Percentiles rank a stretch among this genome's conserved stretches.
Conservation (phyloP, 108 stramenopile species). For the Schizochytrium sp. region DNA sequence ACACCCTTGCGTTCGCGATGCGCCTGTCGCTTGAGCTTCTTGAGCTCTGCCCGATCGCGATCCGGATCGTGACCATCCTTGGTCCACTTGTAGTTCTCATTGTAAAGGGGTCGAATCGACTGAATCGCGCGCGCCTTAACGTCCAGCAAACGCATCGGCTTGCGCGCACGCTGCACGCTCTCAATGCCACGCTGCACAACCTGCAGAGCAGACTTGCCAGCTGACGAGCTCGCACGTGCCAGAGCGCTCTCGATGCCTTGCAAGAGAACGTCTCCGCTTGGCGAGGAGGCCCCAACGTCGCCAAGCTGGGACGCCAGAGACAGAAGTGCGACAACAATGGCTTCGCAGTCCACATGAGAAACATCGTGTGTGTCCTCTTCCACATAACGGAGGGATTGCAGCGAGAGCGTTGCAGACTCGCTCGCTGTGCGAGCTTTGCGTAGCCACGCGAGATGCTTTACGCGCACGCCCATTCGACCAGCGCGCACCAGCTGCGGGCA, state of each 20-base stretch:
- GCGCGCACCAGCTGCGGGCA: background rate
- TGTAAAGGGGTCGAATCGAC: background rate
- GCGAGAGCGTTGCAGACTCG: background rate
- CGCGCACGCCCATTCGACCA: background rate
- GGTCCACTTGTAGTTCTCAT: constrained; percentile 11
- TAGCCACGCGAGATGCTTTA: background rate
- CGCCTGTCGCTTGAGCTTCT: constrained; percentile 22
- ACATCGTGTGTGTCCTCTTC: background rate
- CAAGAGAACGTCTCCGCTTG: background rate
- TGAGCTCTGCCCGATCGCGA: constrained; percentile 18
- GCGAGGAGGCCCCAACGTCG: background rate
- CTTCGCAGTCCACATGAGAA: background rate
- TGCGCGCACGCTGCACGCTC: background rate
- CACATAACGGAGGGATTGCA: background rate
- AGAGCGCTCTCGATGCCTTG: background rate
- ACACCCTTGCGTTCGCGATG: constrained; percentile 30
- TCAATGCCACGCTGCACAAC: background rate
- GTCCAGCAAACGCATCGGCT: background rate
- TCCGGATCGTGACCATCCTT: constrained; percentile 18
- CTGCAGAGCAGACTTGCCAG: background rate
- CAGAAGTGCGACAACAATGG: background rate
- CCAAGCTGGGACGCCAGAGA: background rate
- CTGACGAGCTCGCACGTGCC: background rate
- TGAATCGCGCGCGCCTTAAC: background rate
- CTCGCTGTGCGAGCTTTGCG: background rate